These are phyloP conservation scores for Globisporangium paroecandrum DNA, from an alignment of 352 stramenopile genomes.

Conservation along the genomic window DNA sequence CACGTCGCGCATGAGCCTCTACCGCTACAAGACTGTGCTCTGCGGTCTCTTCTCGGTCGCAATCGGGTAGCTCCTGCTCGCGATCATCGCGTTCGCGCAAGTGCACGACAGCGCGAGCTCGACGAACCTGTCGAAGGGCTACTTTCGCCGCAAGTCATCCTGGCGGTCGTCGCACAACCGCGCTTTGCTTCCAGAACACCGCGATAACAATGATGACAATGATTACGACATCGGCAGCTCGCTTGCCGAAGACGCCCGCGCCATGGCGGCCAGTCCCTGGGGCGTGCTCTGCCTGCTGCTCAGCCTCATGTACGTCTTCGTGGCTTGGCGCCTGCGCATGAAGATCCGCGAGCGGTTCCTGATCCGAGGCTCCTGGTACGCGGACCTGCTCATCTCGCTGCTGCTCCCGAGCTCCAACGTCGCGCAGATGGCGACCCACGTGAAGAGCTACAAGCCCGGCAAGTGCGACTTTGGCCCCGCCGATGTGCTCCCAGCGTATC, in stretches of 20 bases:
- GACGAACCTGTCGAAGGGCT: neutral
- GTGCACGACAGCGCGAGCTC: neutral
- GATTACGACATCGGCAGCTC: neutral
- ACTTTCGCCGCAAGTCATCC: neutral
- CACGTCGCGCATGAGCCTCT: slow-evolving; percentile 12
- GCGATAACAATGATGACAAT: neutral
- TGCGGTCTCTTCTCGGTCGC: slow-evolving; percentile 7
- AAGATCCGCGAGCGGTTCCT: slow-evolving; percentile 28
- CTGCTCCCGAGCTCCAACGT: slow-evolving; percentile 24
- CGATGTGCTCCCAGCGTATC: slow-evolving; percentile 25
- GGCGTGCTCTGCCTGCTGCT: slow-evolving; percentile 10
- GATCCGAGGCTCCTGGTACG: slow-evolving; percentile 23
- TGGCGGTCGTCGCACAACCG: neutral
- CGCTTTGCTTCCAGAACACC: neutral
- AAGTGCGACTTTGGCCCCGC: slow-evolving; percentile 65
- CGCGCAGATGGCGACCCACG: slow-evolving; percentile 34
- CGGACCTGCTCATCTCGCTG: slow-evolving; percentile 18
- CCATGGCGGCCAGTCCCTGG: slow-evolving; percentile 8
- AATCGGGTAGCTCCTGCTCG: slow-evolving; percentile 9
- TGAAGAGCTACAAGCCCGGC: slow-evolving; percentile 40
- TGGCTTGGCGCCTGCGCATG: slow-evolving; percentile 19
- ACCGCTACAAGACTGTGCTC: slow-evolving; percentile 17
- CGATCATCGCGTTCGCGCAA: slow-evolving; percentile 12
- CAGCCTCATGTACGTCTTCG: slow-evolving; percentile 10
- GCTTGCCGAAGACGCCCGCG: neutral